Evolutionary conservation across 2,329 filamentous ascomycete genomes (phyloP).

Genomic region (Verruconis gallopava): DNA sequence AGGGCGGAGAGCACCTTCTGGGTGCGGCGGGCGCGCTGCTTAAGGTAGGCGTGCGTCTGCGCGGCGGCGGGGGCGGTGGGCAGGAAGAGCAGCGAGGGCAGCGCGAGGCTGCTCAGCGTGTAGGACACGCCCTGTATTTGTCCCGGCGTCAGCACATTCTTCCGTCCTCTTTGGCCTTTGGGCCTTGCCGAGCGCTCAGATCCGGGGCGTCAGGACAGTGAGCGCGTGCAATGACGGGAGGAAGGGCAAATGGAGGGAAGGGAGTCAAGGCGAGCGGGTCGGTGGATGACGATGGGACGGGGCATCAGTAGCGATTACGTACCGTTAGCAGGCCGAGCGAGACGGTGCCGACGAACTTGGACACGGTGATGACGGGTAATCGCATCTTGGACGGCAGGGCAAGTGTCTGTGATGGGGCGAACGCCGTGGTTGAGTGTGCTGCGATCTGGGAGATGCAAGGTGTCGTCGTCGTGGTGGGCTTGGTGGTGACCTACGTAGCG

Average conservation of each 20-base stretch:
- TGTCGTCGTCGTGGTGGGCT: too few species aligned
- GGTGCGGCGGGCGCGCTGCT: conserved; percentile 44
- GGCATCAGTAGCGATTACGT: conserved; percentile 26
- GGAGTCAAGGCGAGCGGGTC: conserved; percentile 12
- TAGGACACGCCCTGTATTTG: conserved; percentile 67
- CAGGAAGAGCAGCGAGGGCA: conserved; percentile 69
- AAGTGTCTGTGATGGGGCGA: too few species aligned
- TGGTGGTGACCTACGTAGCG: too few species aligned
- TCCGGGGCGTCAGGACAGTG: conserved; percentile 4
- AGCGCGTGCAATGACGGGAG: not conserved
- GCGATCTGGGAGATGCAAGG: too few species aligned
- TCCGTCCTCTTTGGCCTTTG: too few species aligned
- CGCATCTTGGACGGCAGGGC: conserved; percentile 3
- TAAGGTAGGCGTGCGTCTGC: conserved; percentile 47
- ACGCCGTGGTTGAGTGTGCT: too few species aligned
- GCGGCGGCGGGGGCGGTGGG: conserved; percentile 57
- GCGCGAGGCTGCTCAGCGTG: conserved; percentile 61
- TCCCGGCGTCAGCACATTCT: conserved; percentile 9
- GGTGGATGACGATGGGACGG: conserved; percentile 9
- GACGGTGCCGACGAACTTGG: conserved; percentile 88
- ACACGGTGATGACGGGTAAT: conserved; percentile 49
- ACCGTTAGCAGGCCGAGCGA: conserved; percentile 82
- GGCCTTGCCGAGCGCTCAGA: not conserved
- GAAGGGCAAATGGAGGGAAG: conserved; percentile 9
- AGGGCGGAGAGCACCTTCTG: conserved; percentile 54